Evolutionary conservation across 2,329 filamentous ascomycete species (phyloP), one percentile per base, ranked within the genome.

Genomic region (Mycocentrospora acerina): DNA sequence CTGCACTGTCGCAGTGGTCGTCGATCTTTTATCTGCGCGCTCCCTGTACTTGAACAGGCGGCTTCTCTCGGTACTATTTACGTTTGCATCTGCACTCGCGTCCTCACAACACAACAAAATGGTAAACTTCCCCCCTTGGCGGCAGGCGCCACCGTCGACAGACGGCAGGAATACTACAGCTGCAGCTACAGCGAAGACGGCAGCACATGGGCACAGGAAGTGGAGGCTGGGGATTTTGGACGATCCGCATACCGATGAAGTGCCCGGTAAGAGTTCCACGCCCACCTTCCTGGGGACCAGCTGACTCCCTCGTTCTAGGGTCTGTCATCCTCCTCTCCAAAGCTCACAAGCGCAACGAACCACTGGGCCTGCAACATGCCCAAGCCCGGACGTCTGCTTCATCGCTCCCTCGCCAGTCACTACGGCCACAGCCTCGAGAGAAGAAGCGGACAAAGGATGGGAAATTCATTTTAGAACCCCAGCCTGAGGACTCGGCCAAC

Each of bases 401-500:
- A 1, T 82, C 79, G 14, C 48, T 76, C 66, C 48, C 67, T 36
- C 61, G 43, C 35, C 53, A 45, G 15, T 59, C 50, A 30, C 60
- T 48, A 13, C 48, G 45, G 24, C 53, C 54, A n/a, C 43, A 37
- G 12, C 35, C 34, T 2, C 50, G 51, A 1, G 72, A 72, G 30
- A 81, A 82, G 70, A 96, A 96, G 73, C 85, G 76, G 50, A 95
- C 90, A 2, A 70, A 77, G 24, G 86, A 95, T 62, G 90, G 90
- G 12, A 79, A 81, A 45, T 89, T 96, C 55, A 89, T 97, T 38
- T 73, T 97, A 11, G 86, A 94, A 0, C 91, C 91, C 0, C 91
- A 97, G 62, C 91, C 91, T 0, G 90, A 96, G 43, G 90, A 96
- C 35, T 90, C 88, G 0, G 74, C 78, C 35, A 96, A 97, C 51